A percentile compares a stretch with the other conserved stretches of the same genome.
phyloP scores from a whole-genome alignment of 345 rosid genomes.

The Brassica nigra region DNA sequence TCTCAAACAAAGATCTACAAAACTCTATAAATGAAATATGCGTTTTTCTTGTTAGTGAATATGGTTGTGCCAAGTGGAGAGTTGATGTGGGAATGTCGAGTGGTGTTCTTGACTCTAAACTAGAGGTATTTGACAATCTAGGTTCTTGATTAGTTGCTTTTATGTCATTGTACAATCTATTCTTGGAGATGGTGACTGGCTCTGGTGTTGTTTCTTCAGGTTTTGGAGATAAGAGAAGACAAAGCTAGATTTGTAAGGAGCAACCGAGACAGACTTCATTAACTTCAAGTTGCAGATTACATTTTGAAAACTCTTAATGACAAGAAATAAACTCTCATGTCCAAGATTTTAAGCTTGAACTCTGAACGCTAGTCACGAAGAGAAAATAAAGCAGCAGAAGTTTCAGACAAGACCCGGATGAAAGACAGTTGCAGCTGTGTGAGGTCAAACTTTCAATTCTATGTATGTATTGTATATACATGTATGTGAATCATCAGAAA shows the following conservation, averaged over 20 bases:
- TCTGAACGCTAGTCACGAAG: background rate
- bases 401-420: conserved; percentile 3
- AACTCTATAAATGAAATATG: background rate
- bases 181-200: background rate
- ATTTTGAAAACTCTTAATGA: conserved; percentile 31
- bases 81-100: conserved; percentile 96
- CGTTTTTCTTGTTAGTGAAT: conserved; percentile 50
- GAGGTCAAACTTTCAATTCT: conserved; percentile 13
- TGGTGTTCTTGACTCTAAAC: conserved; percentile 85
- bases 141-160: background rate
- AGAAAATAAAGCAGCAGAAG: background rate
- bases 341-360: conserved; percentile 5
- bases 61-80: conserved; percentile 85
- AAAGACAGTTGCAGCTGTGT: background rate
- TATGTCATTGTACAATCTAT: background rate
- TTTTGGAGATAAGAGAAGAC: conserved; percentile 68
- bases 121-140: conserved; percentile 57
- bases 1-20: background rate
- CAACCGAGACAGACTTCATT: conserved; percentile 29
- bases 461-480: conserved; percentile 12
- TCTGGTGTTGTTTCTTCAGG: conserved; percentile 47
- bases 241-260: conserved; percentile 65
- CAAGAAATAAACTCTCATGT: background rate
- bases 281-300: conserved; percentile 59
- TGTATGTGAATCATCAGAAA: conserved; percentile 21